Base-by-base conservation (phyloP, 202 grass and related monocot species). In the Dendrocalamus latiflorus region DNA sequence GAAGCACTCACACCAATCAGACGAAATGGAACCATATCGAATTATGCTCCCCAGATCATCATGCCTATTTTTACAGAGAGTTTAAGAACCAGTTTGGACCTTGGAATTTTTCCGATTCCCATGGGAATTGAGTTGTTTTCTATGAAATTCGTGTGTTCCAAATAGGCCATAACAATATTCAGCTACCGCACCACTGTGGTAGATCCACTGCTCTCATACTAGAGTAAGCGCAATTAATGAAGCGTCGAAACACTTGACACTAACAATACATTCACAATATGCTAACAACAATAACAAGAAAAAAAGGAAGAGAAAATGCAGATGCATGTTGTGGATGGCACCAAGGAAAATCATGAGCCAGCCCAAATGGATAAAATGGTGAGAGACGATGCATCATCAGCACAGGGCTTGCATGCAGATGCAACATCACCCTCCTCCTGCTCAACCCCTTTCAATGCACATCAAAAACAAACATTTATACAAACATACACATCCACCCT, bases 1-100 rank as follows among this genome's bases (percentile, higher is more conserved):
- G 24, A 72, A 69, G 70, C 86, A 79, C 76, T 75, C 70, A 60
- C 53, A 87, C 62, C 61, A 61, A 51, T 71, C 72, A 83, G 11
- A 59, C 21, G 36, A 28, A 49, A 36, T 45, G 17, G 45, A 64
- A 30, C 47, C 68, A 56, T 20, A 20, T 68, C 20, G 49, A 80
- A 86, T 74, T 74, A 81, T 75, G 60, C 76, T 48, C 58, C 41
- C 47, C 2, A 43, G 79, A 74, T 86, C 47, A 62, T 13, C 75
- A 47, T 66, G 48, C 10, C 48, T 34, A 34, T 34, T 34, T 34
- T 34, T 5, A 34, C 33, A 34, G 4, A 34, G 33, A 34, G 4
- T 0, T 34, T 34, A 34, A 34, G 33, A 34, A 34, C 33, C 33
- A 0, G 33, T 34, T 34, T 34, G 33, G 4, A 33, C 0, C 30